Evolutionary conservation across 441 rosid genomes (phyloP), one percentile per base, ranked within the genome.

Genomic region (Syzygium syzygioides): DNA sequence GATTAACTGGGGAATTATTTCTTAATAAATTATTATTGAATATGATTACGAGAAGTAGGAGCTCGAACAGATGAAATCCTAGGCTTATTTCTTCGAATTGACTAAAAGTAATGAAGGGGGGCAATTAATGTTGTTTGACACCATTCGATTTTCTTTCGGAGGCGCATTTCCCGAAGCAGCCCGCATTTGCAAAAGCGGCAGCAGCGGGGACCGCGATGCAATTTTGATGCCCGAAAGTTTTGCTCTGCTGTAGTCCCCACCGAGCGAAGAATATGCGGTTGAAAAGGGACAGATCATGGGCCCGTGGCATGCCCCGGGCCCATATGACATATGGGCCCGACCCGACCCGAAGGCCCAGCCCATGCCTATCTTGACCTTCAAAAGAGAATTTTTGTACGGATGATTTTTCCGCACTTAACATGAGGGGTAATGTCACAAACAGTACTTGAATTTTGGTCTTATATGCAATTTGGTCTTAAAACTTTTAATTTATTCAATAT

Each of bases 251-350:
- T 8, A 6, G 52, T 68, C 79, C 80, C 76, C 52, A 23, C 52
- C 83, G 17, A 1, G 7, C 45, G 79, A 7, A 71, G 52, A 76
- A 76, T 41, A 41, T 76, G n/a, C 83, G 83, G 20, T 5, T 41
- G 28, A 13, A 37, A 25, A 20, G 14, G 52, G 52, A 20, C 80
- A 17, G 28, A 37, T 25, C 83, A 4, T 76, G n/a, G 83, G 13
- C 79, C 79, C 2, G 14, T 5, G 79, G 32, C 79, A 9, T 41
- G 79, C 25, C 41, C 79, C 79, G 13, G 41, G 79, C 50, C 80
- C 50, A 71, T 1, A 2, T 0, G 13, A 11, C 14, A 3, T 0
- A 0, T 11, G 50, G 80, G 28, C 25, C 15, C 80, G 50, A 34
- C 28, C 79, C 8, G 7, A 18, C 4, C 79, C 41, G 1, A 8